A percentile compares a stretch with the other conserved stretches of the same genome.
These are phyloP conservation scores for Echites panduratus DNA, from an alignment of 257 asterid genomes.

Conservation along the genomic window DNA sequence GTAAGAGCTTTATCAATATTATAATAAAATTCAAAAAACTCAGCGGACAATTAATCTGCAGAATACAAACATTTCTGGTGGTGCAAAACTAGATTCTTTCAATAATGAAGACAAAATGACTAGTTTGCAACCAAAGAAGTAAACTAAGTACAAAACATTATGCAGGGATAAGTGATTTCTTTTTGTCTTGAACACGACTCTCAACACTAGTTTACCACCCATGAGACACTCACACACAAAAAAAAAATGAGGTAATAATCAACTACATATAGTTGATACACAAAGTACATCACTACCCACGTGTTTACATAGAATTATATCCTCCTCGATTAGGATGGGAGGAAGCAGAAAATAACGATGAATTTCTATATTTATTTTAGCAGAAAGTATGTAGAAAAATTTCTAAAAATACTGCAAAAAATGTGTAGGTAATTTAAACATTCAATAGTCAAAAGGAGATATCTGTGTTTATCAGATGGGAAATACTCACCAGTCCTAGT, in stretches of 20 bases:
- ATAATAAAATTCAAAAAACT: neutral
- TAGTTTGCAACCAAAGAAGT: neutral
- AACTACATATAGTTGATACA: neutral
- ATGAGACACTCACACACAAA: neutral
- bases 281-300: neutral
- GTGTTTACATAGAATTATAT: neutral
- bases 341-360: neutral
- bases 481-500: constrained; percentile 58
- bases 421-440: neutral
- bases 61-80: neutral
- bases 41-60: neutral
- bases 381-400: neutral
- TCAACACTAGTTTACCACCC: neutral
- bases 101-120: neutral
- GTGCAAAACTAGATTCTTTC: neutral
- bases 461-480: neutral
- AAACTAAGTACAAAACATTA: neutral
- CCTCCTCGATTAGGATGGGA: neutral
- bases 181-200: neutral
- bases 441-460: neutral
- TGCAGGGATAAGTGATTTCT: neutral
- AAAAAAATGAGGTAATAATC: neutral
- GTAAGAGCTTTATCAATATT: neutral
- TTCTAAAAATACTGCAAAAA: neutral
- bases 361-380: neutral